Evolutionary conservation across 768 basidiomycete species (phyloP).

Genomic region (Pisolithus microcarpus): DNA sequence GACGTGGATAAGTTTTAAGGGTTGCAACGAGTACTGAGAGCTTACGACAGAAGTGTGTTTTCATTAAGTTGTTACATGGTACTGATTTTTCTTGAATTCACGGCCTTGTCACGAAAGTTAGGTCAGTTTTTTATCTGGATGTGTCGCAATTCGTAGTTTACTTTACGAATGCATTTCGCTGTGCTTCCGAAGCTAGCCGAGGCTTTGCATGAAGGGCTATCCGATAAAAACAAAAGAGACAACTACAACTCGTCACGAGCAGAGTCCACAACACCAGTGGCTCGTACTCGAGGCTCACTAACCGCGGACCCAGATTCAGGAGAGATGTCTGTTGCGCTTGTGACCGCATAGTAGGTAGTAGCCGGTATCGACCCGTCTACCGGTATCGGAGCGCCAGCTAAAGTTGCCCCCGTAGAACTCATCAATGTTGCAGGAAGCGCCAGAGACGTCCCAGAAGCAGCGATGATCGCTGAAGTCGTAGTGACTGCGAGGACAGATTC

Average conservation of each 20-base stretch:
- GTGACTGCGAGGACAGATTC: background rate
- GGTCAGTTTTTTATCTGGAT: background rate
- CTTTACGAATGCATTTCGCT: too few species aligned
- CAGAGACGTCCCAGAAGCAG: background rate
- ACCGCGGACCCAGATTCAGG: too few species aligned
- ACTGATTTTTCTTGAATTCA: too few species aligned
- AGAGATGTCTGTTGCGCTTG: too few species aligned
- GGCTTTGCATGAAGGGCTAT: background rate
- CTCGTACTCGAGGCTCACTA: background rate
- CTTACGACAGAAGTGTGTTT: background rate
- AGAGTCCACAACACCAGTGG: background rate
- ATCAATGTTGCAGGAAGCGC: background rate
- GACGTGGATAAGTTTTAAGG: slow-evolving; percentile 25
- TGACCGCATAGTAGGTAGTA: background rate
- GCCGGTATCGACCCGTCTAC: background rate
- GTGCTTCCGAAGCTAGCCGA: too few species aligned
- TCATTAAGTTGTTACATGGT: background rate
- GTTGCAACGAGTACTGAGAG: background rate
- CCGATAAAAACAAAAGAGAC: background rate
- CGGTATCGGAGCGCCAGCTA: background rate
- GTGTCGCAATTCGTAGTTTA: too few species aligned
- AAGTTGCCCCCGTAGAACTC: background rate
- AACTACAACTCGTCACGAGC: background rate
- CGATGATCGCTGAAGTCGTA: background rate
- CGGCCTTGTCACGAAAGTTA: too few species aligned